phyloP scores from a whole-genome alignment of 2,329 filamentous ascomycete species.

The Phialophora tarda region DNA sequence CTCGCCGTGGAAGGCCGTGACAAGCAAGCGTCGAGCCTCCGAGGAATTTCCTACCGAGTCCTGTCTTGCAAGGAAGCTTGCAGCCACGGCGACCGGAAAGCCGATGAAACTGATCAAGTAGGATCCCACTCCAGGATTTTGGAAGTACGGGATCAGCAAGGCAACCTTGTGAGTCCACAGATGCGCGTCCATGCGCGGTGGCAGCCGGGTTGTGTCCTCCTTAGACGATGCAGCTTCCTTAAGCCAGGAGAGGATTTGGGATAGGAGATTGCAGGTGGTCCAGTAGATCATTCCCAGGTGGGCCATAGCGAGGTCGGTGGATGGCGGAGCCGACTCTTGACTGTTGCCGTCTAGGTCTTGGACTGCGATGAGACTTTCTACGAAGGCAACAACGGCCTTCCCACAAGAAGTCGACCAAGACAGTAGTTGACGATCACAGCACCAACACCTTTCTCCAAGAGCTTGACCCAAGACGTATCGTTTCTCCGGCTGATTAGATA shows the following conservation, averaged over 20 bases:
- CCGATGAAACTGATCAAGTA: constrained; percentile 20
- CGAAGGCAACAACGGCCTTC: constrained; percentile 10
- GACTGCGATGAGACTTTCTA: constrained; percentile 9
- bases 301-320: constrained; percentile 21
- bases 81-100: constrained; percentile 16
- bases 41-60: constrained; percentile 10
- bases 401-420: constrained; percentile 19
- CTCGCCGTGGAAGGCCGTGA: constrained; percentile 12
- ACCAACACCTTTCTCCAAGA: constrained; percentile 19
- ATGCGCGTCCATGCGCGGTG: constrained; percentile 10
- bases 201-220: background rate
- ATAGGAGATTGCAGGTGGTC: constrained; percentile 25
- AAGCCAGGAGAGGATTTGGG: constrained; percentile 20
- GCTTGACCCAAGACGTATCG: constrained; percentile 9
- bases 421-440: constrained; percentile 14
- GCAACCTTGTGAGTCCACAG: constrained; percentile 16
- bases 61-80: constrained; percentile 21
- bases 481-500: constrained; percentile 10
- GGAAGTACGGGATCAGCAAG: constrained; percentile 18
- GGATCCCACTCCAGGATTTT: constrained; percentile 8
- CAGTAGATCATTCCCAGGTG: constrained; percentile 29
- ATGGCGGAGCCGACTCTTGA: constrained; percentile 3
- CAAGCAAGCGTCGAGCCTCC: constrained; percentile 16
- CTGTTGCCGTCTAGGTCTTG: background rate
- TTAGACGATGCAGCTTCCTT: background rate